Percentiles rank a stretch among this genome's conserved stretches.
phyloP scores from a whole-genome alignment of 1,284 basidiomycete genomes.

The Ustilago shanxiensis region DNA sequence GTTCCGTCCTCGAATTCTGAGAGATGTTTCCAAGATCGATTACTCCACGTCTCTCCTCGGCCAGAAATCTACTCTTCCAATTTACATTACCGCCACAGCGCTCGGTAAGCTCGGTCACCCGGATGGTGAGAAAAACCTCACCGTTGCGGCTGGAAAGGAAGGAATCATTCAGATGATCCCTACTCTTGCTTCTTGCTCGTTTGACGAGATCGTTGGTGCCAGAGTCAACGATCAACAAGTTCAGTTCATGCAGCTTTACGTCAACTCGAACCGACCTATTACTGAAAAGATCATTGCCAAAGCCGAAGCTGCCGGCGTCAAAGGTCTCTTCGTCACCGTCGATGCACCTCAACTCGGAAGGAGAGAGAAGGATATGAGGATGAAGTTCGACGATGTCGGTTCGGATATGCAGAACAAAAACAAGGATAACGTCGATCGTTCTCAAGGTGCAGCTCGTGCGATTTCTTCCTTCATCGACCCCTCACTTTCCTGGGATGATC shows the following conservation, averaged over 20 bases:
- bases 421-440: slow-evolving; percentile 50
- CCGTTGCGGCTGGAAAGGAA: slow-evolving; percentile 78
- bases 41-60: slow-evolving; percentile 71
- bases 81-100: slow-evolving; percentile 85
- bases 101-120: slow-evolving; percentile 90
- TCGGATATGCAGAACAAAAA: slow-evolving; percentile 68
- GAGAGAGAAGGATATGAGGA: slow-evolving; percentile 81
- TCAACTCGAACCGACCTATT: slow-evolving; percentile 79
- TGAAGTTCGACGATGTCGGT: slow-evolving; percentile 74
- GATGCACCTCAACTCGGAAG: slow-evolving; percentile 88
- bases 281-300: slow-evolving; percentile 81
- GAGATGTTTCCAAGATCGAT: slow-evolving; percentile 85
- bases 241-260: slow-evolving; percentile 77
- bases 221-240: slow-evolving; percentile 76
- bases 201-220: slow-evolving; percentile 77
- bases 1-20: slow-evolving; percentile 89
- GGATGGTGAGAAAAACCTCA: slow-evolving; percentile 90
- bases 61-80: slow-evolving; percentile 51
- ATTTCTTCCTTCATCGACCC: slow-evolving; percentile 74
- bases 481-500: slow-evolving; percentile 72
- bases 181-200: slow-evolving; percentile 71
- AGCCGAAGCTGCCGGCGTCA: slow-evolving; percentile 79
- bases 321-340: slow-evolving; percentile 88
- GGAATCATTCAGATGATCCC: slow-evolving; percentile 80
- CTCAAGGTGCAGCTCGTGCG: slow-evolving; percentile 70